Conservation (phyloP, 495 filamentous ascomycete genomes). For the Podospora comata region DNA sequence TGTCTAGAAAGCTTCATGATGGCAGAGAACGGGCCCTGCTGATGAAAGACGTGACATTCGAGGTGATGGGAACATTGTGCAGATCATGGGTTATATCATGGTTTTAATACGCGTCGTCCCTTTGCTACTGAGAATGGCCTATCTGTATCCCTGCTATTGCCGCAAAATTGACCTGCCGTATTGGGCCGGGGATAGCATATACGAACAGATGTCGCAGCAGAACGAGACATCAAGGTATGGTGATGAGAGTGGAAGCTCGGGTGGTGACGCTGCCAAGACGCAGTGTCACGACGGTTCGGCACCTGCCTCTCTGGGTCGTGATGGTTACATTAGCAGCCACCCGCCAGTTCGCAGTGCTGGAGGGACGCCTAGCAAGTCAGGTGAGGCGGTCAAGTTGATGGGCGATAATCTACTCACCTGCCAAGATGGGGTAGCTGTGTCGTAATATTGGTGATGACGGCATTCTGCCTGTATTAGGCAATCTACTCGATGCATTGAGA, state of each 20-base stretch:
- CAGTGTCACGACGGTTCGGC: background rate
- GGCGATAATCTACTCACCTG: background rate
- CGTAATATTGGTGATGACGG: background rate
- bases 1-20: conserved; percentile 19
- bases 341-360: background rate
- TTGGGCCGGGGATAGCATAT: background rate
- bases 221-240: background rate
- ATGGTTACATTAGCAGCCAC: background rate
- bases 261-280: background rate
- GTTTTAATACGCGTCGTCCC: background rate
- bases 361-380: background rate
- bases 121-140: background rate
- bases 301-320: conserved; percentile 1
- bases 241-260: background rate
- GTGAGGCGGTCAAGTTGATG: background rate
- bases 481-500: background rate
- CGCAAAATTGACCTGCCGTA: background rate
- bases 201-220: background rate
- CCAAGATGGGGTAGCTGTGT: conserved; percentile 1
- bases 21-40: conserved; percentile 5
- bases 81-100: background rate
- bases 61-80: background rate
- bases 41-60: background rate
- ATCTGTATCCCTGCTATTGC: background rate
- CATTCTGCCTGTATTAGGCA: conserved; percentile 5